Evolutionary conservation across 164 flowering plant species (phyloP), one percentile per base, ranked within the genome.

Genomic region (Magnolia sinica): DNA sequence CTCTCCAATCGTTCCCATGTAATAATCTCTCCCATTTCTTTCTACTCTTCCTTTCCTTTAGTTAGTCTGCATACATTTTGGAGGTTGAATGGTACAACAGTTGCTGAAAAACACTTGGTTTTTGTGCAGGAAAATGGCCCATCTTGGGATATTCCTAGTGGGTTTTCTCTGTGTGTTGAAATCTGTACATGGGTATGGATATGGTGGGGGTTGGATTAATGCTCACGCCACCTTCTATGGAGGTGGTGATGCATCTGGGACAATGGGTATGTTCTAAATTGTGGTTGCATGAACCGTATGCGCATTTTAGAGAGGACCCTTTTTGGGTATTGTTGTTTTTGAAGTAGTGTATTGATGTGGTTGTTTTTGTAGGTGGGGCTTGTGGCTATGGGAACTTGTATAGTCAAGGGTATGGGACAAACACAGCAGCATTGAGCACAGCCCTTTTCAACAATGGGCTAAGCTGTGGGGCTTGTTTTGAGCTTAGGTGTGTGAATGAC

Each of bases 381-480:
- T 92, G 97, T 85, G 97, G 97, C 7, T 92, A 92, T 82, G 97
- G 95, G 1, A 92, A 89, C 81, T 78, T 91, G 18, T 89, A 88
- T 79, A 91, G 91, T 74, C 89, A 91, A 74, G 97, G 95, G 1
- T 92, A 92, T 79, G 97, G 95, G 45, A 89, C 92, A 1, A 86
- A 86, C 80, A 92, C 94, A 1, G 95, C 96, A 37, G 97, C 97
- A 16, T 63, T 91, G 73, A 91, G 96, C 82, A 87, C 93, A 10
- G 90, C 91, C 1, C 76, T 93, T 79, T 91, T 89, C 84, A 87
- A 90, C 88, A 85, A 82, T 80, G 97, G 96, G 20, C 65, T 87
- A 77, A 83, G 87, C 76, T 93, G 97, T 78, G 97, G 97, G 8
- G 83, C 97, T 45, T 92, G 97, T 64, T 93, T 79, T 80, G 91